Percentiles rank a stretch among this genome's conserved stretches.
Conservation (phyloP, 768 basidiomycete species). For the Agaricus subrufescens region DNA sequence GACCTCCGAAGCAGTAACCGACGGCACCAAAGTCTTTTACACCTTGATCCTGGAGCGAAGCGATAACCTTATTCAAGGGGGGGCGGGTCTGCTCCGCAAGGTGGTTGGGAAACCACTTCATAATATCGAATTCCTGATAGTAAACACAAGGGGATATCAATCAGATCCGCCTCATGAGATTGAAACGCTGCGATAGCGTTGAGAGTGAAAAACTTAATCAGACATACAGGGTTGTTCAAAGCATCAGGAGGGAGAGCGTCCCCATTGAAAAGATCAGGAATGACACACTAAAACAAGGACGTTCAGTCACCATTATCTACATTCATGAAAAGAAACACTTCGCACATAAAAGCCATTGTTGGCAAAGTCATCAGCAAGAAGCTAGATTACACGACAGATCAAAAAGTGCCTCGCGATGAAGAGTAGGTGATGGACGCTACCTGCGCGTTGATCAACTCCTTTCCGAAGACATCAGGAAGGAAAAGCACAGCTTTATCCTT, state of each 20-base stretch:
- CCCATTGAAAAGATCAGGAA: slow-evolving; percentile 10
- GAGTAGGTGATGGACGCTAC: slow-evolving; percentile 24
- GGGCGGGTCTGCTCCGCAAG: slow-evolving; percentile 36
- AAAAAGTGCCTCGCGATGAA: neutral
- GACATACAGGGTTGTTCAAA: slow-evolving; percentile 1
- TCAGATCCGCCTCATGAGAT: too few species aligned
- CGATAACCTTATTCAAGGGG: slow-evolving; percentile 49
- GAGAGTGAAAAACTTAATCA: too few species aligned
- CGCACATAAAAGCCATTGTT: slow-evolving; percentile 40
- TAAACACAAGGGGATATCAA: neutral
- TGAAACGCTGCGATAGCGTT: too few species aligned
- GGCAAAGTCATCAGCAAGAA: slow-evolving; percentile 39
- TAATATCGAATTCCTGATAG: slow-evolving; percentile 30
- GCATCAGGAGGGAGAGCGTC: slow-evolving; percentile 9
- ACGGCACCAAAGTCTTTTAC: slow-evolving; percentile 53
- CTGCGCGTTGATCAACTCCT: slow-evolving; percentile 39
- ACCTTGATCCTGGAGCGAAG: slow-evolving; percentile 53
- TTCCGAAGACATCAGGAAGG: slow-evolving; percentile 50
- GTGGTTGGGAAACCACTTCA: slow-evolving; percentile 42
- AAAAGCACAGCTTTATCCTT: slow-evolving; percentile 55
- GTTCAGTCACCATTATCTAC: too few species aligned
- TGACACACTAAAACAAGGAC: neutral
- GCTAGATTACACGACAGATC: slow-evolving; percentile 17
- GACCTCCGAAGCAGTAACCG: slow-evolving; percentile 71
- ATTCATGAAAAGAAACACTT: neutral